A percentile compares a stretch with the other conserved stretches of the same genome.
Conservation (phyloP, 148 eudicot genomes). For the Camellia japonica region DNA sequence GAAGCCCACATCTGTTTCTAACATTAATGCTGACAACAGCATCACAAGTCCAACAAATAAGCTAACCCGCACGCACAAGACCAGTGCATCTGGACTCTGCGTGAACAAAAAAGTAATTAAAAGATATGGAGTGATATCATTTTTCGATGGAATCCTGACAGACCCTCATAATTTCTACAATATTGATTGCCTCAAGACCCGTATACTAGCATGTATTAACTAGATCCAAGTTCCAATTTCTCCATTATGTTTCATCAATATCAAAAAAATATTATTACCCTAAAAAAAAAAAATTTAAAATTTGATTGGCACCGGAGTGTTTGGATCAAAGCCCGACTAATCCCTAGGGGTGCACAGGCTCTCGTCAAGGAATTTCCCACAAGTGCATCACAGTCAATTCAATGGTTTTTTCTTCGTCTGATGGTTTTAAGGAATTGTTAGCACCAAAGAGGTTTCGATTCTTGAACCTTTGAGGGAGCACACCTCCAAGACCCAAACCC, state of each 20-base stretch:
- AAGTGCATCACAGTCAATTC: no score
- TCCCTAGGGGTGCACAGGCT: no score
- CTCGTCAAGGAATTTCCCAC: no score
- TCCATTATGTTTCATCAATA: neutral
- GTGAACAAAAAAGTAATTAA: neutral
- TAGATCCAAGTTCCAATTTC: neutral
- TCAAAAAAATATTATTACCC: no score
- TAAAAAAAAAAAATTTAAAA: no score
- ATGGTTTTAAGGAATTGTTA: no score
- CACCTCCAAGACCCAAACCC: no score
- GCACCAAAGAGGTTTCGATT: no score
- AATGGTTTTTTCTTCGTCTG: no score
- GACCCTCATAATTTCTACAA: neutral
- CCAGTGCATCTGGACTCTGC: neutral
- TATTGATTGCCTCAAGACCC: neutral
- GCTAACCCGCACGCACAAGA: neutral
- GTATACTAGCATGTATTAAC: neutral
- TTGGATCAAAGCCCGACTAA: no score
- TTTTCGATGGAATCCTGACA: neutral
- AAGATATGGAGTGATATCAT: neutral
- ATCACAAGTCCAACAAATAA: neutral
- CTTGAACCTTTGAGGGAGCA: no score
- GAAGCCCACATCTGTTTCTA: neutral
- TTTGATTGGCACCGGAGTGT: no score
- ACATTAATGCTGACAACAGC: neutral